These are phyloP conservation scores for Cyclotella choctawhatcheeana DNA, from an alignment of 108 stramenopile species.

Conservation along the genomic window DNA sequence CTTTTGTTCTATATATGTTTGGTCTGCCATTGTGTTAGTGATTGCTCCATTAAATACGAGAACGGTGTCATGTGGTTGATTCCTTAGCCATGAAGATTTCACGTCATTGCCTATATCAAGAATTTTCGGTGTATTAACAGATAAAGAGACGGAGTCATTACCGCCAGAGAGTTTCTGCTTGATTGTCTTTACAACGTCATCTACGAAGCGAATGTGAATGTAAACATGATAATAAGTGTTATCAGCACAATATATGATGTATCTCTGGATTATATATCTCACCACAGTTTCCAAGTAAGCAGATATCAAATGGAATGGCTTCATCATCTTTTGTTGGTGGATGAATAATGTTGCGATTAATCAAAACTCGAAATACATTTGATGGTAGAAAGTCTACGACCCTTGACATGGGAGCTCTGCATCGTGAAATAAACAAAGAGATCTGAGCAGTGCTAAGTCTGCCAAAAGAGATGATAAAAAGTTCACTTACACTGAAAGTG, in stretches of 20 bases:
- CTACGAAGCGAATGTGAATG: conserved; percentile 17
- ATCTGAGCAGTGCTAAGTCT: background rate
- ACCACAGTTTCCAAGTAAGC: conserved; percentile 82
- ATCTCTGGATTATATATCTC: background rate
- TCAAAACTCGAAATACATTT: conserved; percentile 76
- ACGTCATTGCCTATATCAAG: background rate
- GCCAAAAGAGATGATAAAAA: background rate
- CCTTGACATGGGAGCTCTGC: conserved; percentile 84
- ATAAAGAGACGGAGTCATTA: conserved; percentile 7
- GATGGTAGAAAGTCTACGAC: conserved; percentile 71
- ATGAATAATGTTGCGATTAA: conserved; percentile 82
- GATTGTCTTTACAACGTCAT: conserved; percentile 74
- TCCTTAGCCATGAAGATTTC: conserved; percentile 22
- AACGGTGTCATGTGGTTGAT: conserved; percentile 68
- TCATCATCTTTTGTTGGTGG: conserved; percentile 49
- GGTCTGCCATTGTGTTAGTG: conserved; percentile 21
- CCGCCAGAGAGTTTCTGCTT: conserved; percentile 43
- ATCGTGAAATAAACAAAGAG: background rate
- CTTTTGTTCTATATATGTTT: conserved; percentile 29
- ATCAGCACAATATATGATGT: background rate
- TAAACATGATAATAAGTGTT: background rate
- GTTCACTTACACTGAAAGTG: conserved; percentile 74
- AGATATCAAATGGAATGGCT: conserved; percentile 67
- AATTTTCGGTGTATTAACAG: background rate
- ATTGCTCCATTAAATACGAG: conserved; percentile 81